These are phyloP conservation scores for Mycosphaerella sp. DNA, from an alignment of 2,329 filamentous ascomycete genomes.

Conservation along the genomic window DNA sequence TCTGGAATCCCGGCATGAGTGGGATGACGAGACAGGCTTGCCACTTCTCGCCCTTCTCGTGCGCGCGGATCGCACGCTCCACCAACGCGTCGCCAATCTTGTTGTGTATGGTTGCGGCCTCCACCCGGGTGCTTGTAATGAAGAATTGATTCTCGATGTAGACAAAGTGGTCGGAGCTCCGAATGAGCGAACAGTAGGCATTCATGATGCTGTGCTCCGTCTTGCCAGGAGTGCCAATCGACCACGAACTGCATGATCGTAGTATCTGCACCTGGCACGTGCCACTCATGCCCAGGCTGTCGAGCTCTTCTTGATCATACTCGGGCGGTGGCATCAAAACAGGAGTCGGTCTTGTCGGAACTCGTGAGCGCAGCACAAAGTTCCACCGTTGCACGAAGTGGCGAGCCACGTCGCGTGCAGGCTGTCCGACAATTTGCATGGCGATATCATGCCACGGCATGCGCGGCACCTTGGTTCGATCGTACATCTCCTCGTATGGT, in stretches of 20 bases:
- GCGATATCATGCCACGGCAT: conserved; percentile 99
- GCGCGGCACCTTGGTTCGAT: conserved; percentile 75
- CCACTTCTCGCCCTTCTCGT: conserved; percentile 82
- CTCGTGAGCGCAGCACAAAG: conserved; percentile 85
- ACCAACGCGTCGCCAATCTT: conserved; percentile 91
- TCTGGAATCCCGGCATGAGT: conserved; percentile 97
- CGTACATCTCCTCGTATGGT: conserved; percentile 98
- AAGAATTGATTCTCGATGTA: conserved; percentile 99
- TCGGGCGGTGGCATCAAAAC: conserved; percentile 92
- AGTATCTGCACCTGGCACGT: conserved; percentile 96
- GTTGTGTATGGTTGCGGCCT: conserved; percentile 83
- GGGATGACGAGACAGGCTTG: conserved; percentile 84
- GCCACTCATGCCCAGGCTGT: conserved; percentile 79
- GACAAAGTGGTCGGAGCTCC: conserved; percentile 91
- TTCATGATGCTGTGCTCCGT: conserved; percentile 94
- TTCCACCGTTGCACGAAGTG: conserved; percentile 99
- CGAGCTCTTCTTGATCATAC: conserved; percentile 76
- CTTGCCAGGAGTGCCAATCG: conserved; percentile 72
- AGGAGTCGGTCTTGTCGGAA: conserved; percentile 86
- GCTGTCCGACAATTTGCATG: conserved; percentile 97
- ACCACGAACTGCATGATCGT: conserved; percentile 86
- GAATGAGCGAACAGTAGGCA: conserved; percentile 90
- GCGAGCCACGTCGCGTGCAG: conserved; percentile 83
- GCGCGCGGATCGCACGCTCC: conserved; percentile 78
- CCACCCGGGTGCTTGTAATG: conserved; percentile 83